Base-by-base conservation (phyloP, 768 basidiomycete genomes). In the Baorangia bicolor region DNA sequence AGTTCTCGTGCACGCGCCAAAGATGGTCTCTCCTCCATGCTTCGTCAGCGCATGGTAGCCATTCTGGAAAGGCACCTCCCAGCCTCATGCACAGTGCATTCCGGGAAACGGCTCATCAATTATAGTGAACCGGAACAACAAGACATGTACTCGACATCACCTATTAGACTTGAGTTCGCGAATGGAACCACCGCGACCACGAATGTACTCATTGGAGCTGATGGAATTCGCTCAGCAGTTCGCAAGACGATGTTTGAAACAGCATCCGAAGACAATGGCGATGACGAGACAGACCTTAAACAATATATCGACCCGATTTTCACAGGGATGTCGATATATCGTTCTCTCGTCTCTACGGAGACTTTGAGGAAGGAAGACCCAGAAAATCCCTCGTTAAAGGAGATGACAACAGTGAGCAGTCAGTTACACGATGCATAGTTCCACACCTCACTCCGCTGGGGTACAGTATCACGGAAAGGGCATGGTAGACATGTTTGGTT, bases 121-220 rank as follows among this genome's bases (percentile, higher is more conserved):
- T 68, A 67, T 41, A 4, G 28, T 0, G 59, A 61, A 33, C 38
- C 33, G 0, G 39, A 60, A 12, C 43, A 54, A 39, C 53, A 43
- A 7, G 40, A 57, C 11, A 69, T 75, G 47, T 70, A 69, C 7
- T 70, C 72, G n/a, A 69, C 51, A 3, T 61, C 35, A 6, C 27
- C 51, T 0, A 60, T 60, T 13, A 40, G 13, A 16, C 57, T 65
- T 2, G 28, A 49, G 3, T 65, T 65, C 9, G 31, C 61, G 1
- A 61, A 65, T 27, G 58, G 61, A 7, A 60, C 58, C 1, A 51
- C 21, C 2, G 51, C 72, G 11, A 68, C 61, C 28, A 69, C 78
- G 10, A 75, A 81, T 47, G 58, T 81, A 16, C 72, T 81, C 5
- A 57, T 81, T 43, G 80, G 78, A 4, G 77, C 77, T 38, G 79